Evolutionary conservation across 2,329 filamentous ascomycete genomes (phyloP).

Genomic region (Metarhizium rileyi): DNA sequence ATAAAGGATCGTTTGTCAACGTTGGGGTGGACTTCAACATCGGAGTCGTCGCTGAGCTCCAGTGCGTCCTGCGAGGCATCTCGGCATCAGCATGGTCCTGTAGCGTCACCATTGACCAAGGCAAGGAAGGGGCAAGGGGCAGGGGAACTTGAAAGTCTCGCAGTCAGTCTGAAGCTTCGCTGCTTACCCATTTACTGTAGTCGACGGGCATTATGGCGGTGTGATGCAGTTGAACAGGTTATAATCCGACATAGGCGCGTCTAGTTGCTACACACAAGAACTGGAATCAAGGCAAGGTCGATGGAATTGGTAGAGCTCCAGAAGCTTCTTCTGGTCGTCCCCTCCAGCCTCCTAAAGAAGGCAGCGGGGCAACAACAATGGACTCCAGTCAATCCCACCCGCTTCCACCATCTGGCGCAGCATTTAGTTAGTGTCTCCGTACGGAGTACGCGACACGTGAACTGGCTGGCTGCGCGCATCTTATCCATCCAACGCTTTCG

Average conservation of each 20-base stretch:
- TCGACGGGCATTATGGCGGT: conserved; percentile 37
- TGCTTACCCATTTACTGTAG: conserved; percentile 60
- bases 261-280: background rate
- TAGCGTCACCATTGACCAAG: background rate
- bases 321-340: too few relatives aligned
- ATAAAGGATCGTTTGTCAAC: conserved; percentile 99
- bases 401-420: background rate
- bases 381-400: too few relatives aligned
- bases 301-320: background rate
- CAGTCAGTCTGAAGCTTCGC: background rate
- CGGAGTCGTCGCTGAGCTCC: conserved; percentile 95
- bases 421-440: too few relatives aligned
- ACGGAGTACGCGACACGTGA: background rate
- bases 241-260: background rate
- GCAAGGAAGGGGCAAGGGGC: background rate
- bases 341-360: too few relatives aligned
- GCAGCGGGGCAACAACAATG: background rate
- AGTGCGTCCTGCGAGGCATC: conserved; percentile 60
- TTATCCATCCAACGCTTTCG: background rate
- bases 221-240: background rate
- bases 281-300: background rate
- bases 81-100: background rate
- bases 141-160: background rate
- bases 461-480: background rate
- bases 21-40: conserved; percentile 97